These are phyloP conservation scores for Colletotrichum coccodes DNA, from an alignment of 2,329 filamentous ascomycete genomes.

Conservation along the genomic window DNA sequence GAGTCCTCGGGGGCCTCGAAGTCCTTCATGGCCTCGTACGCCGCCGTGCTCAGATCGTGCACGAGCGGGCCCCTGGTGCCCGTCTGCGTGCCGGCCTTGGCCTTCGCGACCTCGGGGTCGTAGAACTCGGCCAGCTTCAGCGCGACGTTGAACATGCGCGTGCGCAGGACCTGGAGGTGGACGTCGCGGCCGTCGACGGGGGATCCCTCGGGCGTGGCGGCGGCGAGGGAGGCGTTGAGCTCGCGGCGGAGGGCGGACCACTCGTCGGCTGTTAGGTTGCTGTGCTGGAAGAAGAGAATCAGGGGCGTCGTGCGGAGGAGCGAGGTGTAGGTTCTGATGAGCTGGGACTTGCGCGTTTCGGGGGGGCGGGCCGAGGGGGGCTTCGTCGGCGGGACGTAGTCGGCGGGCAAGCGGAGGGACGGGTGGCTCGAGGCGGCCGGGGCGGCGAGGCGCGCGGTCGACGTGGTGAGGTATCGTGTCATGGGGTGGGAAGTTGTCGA, in stretches of 20 bases:
- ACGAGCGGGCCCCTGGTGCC: constrained; percentile 44
- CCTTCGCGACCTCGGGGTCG: constrained; percentile 53
- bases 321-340: constrained; percentile 87
- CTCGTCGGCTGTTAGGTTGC: constrained; percentile 76
- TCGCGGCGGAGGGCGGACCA: constrained; percentile 57
- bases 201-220: constrained; percentile 51
- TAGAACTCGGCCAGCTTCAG: constrained; percentile 89
- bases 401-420: constrained; percentile 50
- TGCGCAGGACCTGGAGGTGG: constrained; percentile 86
- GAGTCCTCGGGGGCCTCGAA: constrained; percentile 49
- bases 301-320: constrained; percentile 86
- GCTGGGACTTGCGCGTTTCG: constrained; percentile 89
- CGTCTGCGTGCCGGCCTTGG: constrained; percentile 44
- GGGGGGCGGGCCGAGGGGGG: constrained; percentile 88
- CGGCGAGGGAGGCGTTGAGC: constrained; percentile 53
- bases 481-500: constrained; percentile 12
- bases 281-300: constrained; percentile 83
- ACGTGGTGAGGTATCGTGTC: constrained; percentile 25
- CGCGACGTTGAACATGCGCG: constrained; percentile 87
- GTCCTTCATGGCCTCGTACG: constrained; percentile 59
- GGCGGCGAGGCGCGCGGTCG: constrained; percentile 32
- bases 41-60: constrained; percentile 65
- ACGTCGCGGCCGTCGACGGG: constrained; percentile 68
- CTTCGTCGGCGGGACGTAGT: constrained; percentile 74
- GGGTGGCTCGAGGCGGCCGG: constrained; percentile 38